These are phyloP conservation scores for Mortierella sp. DNA, from an alignment of 371 early-diverging fungal species.

Conservation along the genomic window DNA sequence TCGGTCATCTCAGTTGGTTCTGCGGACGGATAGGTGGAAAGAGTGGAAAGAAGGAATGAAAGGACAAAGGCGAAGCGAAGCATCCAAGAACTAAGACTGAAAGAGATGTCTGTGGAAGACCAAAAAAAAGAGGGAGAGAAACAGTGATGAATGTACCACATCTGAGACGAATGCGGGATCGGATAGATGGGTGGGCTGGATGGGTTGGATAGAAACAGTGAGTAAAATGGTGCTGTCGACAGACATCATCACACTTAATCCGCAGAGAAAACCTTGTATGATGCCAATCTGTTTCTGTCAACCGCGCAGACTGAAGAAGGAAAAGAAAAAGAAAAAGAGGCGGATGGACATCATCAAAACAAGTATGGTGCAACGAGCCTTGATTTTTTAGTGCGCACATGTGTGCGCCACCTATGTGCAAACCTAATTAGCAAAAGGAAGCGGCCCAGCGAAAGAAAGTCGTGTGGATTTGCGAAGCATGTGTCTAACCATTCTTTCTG, in stretches of 20 bases:
- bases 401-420: constrained; percentile 4
- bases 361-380: no score
- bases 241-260: neutral
- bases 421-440: neutral
- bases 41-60: neutral
- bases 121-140: neutral
- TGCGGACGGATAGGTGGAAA: neutral
- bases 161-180: neutral
- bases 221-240: neutral
- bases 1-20: neutral
- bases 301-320: neutral
- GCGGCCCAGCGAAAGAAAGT: neutral
- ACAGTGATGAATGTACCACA: neutral
- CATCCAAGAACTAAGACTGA: neutral
- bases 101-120: neutral
- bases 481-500: neutral
- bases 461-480: neutral
- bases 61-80: neutral
- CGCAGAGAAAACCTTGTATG: neutral
- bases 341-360: neutral
- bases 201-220: neutral
- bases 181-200: neutral
- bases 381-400: neutral
- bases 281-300: neutral
- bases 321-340: neutral